Evolutionary conservation across 805 yeast species (phyloP).

Genomic region (Metschnikowia kunwiensis): DNA sequence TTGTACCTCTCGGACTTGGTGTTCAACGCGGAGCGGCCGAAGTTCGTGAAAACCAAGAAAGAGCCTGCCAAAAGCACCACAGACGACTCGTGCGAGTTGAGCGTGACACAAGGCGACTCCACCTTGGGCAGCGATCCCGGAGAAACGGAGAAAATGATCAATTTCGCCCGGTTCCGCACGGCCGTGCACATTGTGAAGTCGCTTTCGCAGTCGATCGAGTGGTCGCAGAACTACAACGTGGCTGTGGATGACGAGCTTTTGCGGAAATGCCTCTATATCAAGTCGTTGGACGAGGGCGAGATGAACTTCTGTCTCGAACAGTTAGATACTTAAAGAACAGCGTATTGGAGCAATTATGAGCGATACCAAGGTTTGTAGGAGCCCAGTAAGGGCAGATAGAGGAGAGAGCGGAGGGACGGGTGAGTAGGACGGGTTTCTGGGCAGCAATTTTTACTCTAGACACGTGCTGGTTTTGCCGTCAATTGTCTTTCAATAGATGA

Average conservation of each 20-base stretch:
- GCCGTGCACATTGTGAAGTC: slow-evolving; percentile 75
- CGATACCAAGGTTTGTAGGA: too few species aligned
- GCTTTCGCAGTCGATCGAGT: slow-evolving; percentile 76
- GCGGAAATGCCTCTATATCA: slow-evolving; percentile 80
- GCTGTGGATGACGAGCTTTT: slow-evolving; percentile 58
- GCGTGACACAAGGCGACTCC: slow-evolving; percentile 13
- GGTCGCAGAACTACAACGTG: slow-evolving; percentile 69
- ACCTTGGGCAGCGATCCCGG: slow-evolving; percentile 8
- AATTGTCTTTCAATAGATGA: too few species aligned
- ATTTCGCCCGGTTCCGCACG: slow-evolving; percentile 73
- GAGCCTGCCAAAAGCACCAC: slow-evolving; percentile 1
- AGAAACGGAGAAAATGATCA: slow-evolving; percentile 48
- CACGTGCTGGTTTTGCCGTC: too few species aligned
- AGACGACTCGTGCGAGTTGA: slow-evolving; percentile 9
- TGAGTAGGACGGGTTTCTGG: too few species aligned
- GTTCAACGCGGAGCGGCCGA: slow-evolving; percentile 64
- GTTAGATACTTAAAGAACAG: not conserved
- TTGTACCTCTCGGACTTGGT: slow-evolving; percentile 79
- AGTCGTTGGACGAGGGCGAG: slow-evolving; percentile 70
- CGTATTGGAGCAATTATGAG: too few species aligned
- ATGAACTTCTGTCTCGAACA: slow-evolving; percentile 42
- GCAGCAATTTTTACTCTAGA: too few species aligned
- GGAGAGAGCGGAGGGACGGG: too few species aligned
- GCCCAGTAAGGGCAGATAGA: too few species aligned
- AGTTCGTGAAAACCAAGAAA: slow-evolving; percentile 34